phyloP scores from a whole-genome alignment of 2,329 filamentous ascomycete genomes.

The Ophiostoma sp. region DNA sequence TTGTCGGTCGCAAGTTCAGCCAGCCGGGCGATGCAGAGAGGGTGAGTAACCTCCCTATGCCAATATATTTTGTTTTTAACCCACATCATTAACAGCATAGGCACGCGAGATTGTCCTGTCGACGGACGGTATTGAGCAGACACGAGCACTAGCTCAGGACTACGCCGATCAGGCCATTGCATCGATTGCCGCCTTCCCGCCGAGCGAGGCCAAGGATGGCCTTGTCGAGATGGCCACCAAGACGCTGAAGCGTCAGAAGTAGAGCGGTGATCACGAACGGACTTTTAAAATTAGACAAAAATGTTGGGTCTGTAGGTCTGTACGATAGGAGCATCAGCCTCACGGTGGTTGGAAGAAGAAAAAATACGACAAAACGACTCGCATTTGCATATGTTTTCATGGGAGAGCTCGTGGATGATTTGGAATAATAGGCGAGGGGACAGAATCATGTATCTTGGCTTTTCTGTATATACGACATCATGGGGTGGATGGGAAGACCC shows the following conservation, averaged over 20 bases:
- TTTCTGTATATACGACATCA: not conserved
- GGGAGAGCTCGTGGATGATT: not conserved
- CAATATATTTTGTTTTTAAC: not conserved
- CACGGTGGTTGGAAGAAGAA: not conserved
- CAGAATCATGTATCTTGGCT: not conserved
- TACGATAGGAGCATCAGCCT: slow-evolving; percentile 4
- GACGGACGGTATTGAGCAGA: slow-evolving; percentile 89
- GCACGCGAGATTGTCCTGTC: slow-evolving; percentile 80
- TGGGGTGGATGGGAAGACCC: not conserved
- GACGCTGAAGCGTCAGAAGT: slow-evolving; percentile 86
- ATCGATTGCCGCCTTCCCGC: slow-evolving; percentile 81
- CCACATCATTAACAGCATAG: slow-evolving; percentile 48
- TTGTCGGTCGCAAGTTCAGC: slow-evolving; percentile 90
- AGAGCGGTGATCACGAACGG: not conserved
- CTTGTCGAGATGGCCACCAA: slow-evolving; percentile 93
- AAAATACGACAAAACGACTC: slow-evolving; percentile 1
- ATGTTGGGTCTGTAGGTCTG: not conserved
- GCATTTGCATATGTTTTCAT: not conserved
- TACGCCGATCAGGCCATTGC: slow-evolving; percentile 85
- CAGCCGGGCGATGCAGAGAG: slow-evolving; percentile 78
- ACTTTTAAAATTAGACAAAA: not conserved
- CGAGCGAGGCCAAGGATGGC: slow-evolving; percentile 91
- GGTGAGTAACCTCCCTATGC: slow-evolving; percentile 53
- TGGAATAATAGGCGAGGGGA: not conserved
- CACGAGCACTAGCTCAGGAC: slow-evolving; percentile 82